Evolutionary conservation across 2,329 filamentous ascomycete species (phyloP).

Genomic region (Colletotrichum simmondsii): DNA sequence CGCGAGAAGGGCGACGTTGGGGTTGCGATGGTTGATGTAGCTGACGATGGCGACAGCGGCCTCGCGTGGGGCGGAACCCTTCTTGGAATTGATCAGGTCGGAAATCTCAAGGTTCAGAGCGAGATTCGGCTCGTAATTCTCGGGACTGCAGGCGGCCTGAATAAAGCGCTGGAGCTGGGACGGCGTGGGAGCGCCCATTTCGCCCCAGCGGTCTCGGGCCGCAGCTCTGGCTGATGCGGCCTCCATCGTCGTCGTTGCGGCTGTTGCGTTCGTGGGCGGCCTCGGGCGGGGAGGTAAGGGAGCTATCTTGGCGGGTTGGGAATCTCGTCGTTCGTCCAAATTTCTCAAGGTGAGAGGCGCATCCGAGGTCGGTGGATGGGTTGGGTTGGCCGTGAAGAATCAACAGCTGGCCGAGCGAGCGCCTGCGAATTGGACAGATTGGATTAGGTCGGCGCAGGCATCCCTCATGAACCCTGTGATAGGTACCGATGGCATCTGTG

Average conservation of each 20-base stretch:
- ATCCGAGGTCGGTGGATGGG: not conserved
- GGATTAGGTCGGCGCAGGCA: slow-evolving; percentile 34
- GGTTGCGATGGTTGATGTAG: slow-evolving; percentile 96
- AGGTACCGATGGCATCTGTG: slow-evolving; percentile 21
- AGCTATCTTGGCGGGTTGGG: slow-evolving; percentile 29
- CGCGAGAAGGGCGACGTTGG: slow-evolving; percentile 91
- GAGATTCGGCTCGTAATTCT: slow-evolving; percentile 98
- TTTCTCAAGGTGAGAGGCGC: slow-evolving; percentile 2
- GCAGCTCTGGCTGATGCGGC: slow-evolving; percentile 95
- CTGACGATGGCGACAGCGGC: slow-evolving; percentile 92
- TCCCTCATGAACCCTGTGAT: slow-evolving; percentile 31
- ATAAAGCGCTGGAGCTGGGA: slow-evolving; percentile 96
- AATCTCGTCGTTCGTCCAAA: slow-evolving; percentile 17
- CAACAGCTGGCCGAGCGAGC: slow-evolving; percentile 26
- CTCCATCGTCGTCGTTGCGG: slow-evolving; percentile 74
- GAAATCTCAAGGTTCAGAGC: slow-evolving; percentile 96
- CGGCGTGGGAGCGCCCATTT: slow-evolving; percentile 79
- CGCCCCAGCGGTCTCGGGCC: slow-evolving; percentile 91
- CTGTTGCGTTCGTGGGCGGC: slow-evolving; percentile 28
- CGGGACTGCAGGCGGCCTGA: slow-evolving; percentile 93
- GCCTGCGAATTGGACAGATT: slow-evolving; percentile 32
- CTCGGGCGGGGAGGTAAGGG: slow-evolving; percentile 27
- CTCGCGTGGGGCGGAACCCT: slow-evolving; percentile 94
- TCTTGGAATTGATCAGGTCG: slow-evolving; percentile 97
- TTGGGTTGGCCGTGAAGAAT: not conserved